Evolutionary conservation across 2,329 filamentous ascomycete genomes (phyloP), one percentile per base, ranked within the genome.

Genomic region (Dactylonectria macrodidyma): DNA sequence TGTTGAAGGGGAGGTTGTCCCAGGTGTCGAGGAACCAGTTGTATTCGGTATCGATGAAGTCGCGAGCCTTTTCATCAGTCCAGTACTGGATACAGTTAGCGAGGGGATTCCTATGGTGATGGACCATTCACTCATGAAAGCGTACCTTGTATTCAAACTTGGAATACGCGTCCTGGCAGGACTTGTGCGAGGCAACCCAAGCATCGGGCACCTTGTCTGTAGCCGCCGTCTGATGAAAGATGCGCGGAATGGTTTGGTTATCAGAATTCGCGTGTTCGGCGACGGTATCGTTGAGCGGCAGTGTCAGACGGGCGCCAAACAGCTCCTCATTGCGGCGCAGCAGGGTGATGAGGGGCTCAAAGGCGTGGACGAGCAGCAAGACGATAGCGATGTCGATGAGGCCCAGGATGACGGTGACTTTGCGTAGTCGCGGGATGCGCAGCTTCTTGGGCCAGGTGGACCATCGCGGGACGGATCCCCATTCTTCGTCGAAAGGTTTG

Each of bases 171-270:
- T 91, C 86, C 62, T 90, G 82, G 81, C 92, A 94, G 73, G 86
- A 91, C 80, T 89, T 83, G 73, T 93, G 91, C 36, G 91, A 86
- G 26, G 85, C 85, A 63, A 84, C 81, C 92, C 92, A 94, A 60
- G 90, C 87, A 52, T 82, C 83, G 0, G 92, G 92, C 46, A 94
- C 90, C 50, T 86, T 89, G 63, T 91, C 88, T 77, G 93, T 93
- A 75, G 88, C 88, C 79, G 91, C 92, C 6, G 92, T 93, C 78
- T 93, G 92, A 81, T 94, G 92, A 47, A 94, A 91, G 75, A 94
- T 93, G 80, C 91, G 92, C 59, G 92, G 92, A 56, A 94, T 91
- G 65, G 36, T 10, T 65, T 90, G 88, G 76, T 93, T 92, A 75
- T 87, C 88, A 78, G 92, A 91, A 16, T 90, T 91, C 77, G 91